These are phyloP conservation scores for Kwoniella newhampshirensis DNA, from an alignment of 768 basidiomycete species.

Conservation along the genomic window DNA sequence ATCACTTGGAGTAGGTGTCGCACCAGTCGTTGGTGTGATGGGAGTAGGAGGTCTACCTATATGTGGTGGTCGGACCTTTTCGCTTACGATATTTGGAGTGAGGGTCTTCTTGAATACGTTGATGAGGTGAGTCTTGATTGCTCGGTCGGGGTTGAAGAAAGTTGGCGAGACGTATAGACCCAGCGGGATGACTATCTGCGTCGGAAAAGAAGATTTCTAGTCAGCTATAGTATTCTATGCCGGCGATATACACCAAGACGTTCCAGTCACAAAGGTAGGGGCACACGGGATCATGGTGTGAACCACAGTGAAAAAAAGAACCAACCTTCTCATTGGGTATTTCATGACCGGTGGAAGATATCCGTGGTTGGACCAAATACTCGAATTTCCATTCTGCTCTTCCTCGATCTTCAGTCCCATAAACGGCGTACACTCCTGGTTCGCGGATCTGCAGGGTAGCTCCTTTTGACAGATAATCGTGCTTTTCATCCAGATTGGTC, in stretches of 20 bases:
- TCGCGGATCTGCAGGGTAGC: slow-evolving; percentile 67
- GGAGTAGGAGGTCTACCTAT: slow-evolving; percentile 23
- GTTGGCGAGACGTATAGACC: slow-evolving; percentile 21
- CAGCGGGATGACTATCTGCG: slow-evolving; percentile 23
- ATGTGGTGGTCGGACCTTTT: slow-evolving; percentile 26
- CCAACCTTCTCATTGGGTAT: slow-evolving; percentile 66
- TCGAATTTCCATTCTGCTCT: slow-evolving; percentile 74
- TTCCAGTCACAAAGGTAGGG: too few species aligned
- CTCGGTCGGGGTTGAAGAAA: slow-evolving; percentile 26
- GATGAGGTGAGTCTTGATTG: slow-evolving; percentile 20
- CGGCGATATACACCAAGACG: not conserved
- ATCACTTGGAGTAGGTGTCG: not conserved
- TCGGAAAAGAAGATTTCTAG: not conserved
- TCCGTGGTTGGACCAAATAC: slow-evolving; percentile 69
- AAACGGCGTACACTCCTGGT: slow-evolving; percentile 74
- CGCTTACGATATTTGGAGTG: slow-evolving; percentile 27
- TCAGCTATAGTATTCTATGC: not conserved
- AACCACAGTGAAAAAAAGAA: too few species aligned
- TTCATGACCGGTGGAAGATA: slow-evolving; percentile 57
- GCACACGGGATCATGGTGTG: too few species aligned
- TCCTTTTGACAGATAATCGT: slow-evolving; percentile 74
- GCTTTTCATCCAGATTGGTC: slow-evolving; percentile 65
- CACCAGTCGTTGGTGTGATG: not conserved
- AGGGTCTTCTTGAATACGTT: slow-evolving; percentile 33
- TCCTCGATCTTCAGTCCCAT: slow-evolving; percentile 62